Conservation (phyloP, 116 monocot genomes). For the Phalaenopsis hybrid region DNA sequence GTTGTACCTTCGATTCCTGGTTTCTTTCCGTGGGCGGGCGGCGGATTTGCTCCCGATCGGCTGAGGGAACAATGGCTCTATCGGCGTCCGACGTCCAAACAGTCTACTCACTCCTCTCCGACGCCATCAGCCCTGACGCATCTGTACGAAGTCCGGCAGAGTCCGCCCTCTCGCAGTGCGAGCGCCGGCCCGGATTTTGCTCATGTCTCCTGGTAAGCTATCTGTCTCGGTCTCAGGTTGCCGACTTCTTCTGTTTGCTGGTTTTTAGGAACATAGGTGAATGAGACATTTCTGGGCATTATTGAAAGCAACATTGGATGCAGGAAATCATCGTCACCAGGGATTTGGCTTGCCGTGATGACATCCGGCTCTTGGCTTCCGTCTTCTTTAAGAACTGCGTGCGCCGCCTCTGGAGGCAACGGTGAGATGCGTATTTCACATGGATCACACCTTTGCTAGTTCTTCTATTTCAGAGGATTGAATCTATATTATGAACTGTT, state of each 20-base stretch:
- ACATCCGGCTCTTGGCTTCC: conserved; percentile 83
- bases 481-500: neutral
- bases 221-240: neutral
- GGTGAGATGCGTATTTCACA: conserved; percentile 31
- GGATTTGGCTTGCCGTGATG: conserved; percentile 61
- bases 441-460: neutral
- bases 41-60: conserved; percentile 4
- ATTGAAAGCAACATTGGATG: conserved; percentile 3
- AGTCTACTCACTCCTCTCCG: conserved; percentile 65
- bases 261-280: conserved; percentile 1
- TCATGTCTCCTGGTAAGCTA: conserved; percentile 80
- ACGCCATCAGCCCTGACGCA: conserved; percentile 67
- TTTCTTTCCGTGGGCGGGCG: neutral
- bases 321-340: conserved; percentile 81
- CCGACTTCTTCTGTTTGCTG: neutral
- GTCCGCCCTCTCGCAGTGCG: conserved; percentile 77
- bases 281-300: neutral
- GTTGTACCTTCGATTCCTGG: neutral
- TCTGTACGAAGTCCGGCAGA: conserved; percentile 74
- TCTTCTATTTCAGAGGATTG: neutral
- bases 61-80: conserved; percentile 45
- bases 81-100: conserved; percentile 77
- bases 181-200: conserved; percentile 90
- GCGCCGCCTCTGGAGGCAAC: conserved; percentile 72
- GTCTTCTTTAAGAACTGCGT: conserved; percentile 98